A percentile compares a stretch with the other conserved stretches of the same genome.
These are phyloP conservation scores for Penicillium soppii DNA, from an alignment of 495 filamentous ascomycete species.

Conservation along the genomic window DNA sequence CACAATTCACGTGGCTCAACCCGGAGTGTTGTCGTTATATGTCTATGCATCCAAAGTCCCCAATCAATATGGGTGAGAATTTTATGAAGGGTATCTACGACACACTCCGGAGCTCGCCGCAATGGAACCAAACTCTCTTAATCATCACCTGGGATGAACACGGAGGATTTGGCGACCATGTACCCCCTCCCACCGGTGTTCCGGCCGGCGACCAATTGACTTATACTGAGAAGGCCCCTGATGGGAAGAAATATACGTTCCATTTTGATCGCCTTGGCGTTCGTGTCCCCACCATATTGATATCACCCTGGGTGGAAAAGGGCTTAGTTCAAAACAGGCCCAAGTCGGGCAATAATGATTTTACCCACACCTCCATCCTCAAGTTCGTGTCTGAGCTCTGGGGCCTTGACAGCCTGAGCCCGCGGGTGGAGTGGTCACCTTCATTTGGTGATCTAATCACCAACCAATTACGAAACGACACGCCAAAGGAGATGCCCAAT, in stretches of 20 bases:
- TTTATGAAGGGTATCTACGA: constrained; percentile 54
- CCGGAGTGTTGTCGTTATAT: constrained; percentile 51
- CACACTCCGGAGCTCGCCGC: constrained; percentile 43
- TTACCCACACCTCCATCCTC: constrained; percentile 46
- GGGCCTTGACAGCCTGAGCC: constrained; percentile 38
- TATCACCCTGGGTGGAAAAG: constrained; percentile 50
- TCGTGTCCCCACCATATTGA: constrained; percentile 49
- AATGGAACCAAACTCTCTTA: constrained; percentile 51
- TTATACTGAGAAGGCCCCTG: constrained; percentile 40
- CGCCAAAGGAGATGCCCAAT: constrained; percentile 23
- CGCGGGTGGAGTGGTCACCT: constrained; percentile 44
- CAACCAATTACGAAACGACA: constrained; percentile 28
- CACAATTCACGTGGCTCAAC: constrained; percentile 52
- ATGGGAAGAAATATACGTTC: constrained; percentile 44
- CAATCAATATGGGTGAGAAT: constrained; percentile 47
- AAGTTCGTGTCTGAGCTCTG: constrained; percentile 44
- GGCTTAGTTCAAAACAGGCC: constrained; percentile 42
- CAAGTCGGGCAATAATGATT: constrained; percentile 31
- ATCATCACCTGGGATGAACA: constrained; percentile 53
- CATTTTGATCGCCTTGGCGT: constrained; percentile 50
- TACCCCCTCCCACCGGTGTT: constrained; percentile 43
- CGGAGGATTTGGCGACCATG: constrained; percentile 52
- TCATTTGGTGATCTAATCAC: constrained; percentile 39
- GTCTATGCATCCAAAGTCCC: constrained; percentile 49
- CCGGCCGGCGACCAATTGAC: constrained; percentile 41